phyloP scores from a whole-genome alignment of 257 asterid genomes.

The Solanum tarijense region DNA sequence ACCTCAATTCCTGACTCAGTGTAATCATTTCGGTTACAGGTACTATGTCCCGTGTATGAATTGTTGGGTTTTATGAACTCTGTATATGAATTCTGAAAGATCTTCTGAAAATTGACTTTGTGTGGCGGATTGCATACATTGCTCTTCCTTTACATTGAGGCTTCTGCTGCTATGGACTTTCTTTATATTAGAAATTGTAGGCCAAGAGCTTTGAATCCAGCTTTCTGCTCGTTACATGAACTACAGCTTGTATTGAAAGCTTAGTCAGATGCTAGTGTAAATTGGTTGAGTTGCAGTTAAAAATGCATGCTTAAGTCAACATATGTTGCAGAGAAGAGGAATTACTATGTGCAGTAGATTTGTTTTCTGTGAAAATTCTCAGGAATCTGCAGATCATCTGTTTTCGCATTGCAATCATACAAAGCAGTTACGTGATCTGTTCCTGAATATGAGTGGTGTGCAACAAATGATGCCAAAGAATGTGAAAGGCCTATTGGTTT shows the following conservation, averaged over 20 bases:
- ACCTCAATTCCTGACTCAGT: neutral
- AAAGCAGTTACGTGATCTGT: neutral
- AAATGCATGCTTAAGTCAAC: neutral
- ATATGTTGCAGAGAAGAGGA: neutral
- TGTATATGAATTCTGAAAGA: neutral
- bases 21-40: neutral
- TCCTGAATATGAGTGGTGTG: neutral
- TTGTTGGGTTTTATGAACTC: neutral
- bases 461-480: neutral
- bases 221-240: neutral
- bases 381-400: neutral
- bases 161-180: neutral
- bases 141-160: neutral
- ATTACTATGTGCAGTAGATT: neutral
- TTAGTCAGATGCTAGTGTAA: neutral
- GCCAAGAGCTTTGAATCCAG: neutral
- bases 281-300: neutral
- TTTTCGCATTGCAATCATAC: neutral
- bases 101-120: neutral
- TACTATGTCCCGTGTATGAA: neutral
- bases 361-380: neutral
- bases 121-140: neutral
- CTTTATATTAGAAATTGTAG: neutral
- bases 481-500: neutral
- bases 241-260: neutral